Evolutionary conservation across 768 basidiomycete genomes (phyloP).

Genomic region (Pilatotrama ljubarskyi): DNA sequence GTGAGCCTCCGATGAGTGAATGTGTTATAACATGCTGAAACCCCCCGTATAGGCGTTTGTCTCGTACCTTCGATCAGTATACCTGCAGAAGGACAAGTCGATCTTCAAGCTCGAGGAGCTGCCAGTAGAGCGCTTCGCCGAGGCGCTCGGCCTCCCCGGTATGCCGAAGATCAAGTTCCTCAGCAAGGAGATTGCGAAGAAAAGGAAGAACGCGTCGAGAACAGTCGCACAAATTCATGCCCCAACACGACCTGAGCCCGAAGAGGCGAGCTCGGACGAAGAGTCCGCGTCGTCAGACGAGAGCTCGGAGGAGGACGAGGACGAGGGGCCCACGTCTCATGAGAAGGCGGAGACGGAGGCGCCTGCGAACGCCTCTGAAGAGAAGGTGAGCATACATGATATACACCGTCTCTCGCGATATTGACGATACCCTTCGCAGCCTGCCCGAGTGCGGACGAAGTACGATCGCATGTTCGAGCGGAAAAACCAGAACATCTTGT

Average conservation of each 20-base stretch:
- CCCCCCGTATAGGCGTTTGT: constrained; percentile 74
- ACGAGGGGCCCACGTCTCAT: constrained; percentile 29
- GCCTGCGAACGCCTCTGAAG: constrained; percentile 28
- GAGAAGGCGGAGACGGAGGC: not conserved
- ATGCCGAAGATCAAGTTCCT: constrained; percentile 94
- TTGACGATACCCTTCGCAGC: constrained; percentile 15
- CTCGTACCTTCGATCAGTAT: constrained; percentile 89
- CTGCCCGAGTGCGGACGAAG: constrained; percentile 72
- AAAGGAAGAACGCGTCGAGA: constrained; percentile 73
- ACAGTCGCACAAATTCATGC: constrained; percentile 34
- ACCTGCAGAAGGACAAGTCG: constrained; percentile 91
- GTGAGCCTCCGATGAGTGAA: constrained; percentile 31
- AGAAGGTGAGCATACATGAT: constrained; percentile 40
- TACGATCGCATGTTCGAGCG: constrained; percentile 98
- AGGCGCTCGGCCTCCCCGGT: constrained; percentile 89
- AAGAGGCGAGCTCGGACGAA: constrained; percentile 27
- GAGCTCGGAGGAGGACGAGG: no score
- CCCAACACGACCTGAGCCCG: constrained; percentile 31
- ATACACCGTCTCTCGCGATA: not conserved
- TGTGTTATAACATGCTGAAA: not conserved
- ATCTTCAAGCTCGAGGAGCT: constrained; percentile 86
- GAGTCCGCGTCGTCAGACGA: constrained; percentile 26
- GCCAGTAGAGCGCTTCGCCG: constrained; percentile 82
- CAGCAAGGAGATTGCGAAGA: constrained; percentile 63
- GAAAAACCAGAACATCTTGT: constrained; percentile 91